Evolutionary conservation across 2,329 filamentous ascomycete genomes (phyloP), one percentile per base, ranked within the genome.

Genomic region (Clathrospora elynae): DNA sequence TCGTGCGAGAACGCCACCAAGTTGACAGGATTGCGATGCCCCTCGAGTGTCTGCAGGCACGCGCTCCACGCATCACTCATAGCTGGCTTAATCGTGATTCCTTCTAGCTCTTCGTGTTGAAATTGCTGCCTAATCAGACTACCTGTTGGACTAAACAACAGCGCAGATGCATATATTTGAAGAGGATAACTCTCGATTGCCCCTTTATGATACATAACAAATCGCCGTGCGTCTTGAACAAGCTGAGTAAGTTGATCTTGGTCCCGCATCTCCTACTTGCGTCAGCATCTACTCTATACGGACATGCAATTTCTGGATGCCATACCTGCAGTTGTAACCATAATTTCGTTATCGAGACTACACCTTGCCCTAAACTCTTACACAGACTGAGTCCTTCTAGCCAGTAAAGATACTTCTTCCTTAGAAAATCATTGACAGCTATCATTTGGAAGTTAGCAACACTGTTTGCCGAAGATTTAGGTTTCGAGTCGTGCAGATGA

Each of bases 401-500:
- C 20, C 10, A 23, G 20, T 23, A 23, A 23, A 23, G 20, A 23
- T 6, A 23, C 20, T 10, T 23, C 10, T 23, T 26, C 23, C 19
- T 35, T 10, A 44, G 19, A 13, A 49, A 49, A 2, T 11, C 10
- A 12, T 48, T n/a, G n/a, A 38, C 14, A 17, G 11, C 26, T 13
- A n/a, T 18, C 23, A 4, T 25, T 42, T 12, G 24, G 10, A 26
- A 12, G 13, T 12, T n/a, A n/a, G 11, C 24, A n/a, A 12, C 24
- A 26, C 13, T 6, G 24, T 10, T 26, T n/a, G 24, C 24, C 11
- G 5, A 26, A 26, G 24, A 26, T 12, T 10, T 26, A 26, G 24
- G 11, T n/a, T 26, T 39, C 31, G 14, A 47, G 22, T 53, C 55
- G 37, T 41, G 59, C n/a, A 70, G 45, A 50, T 71, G 66, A 31